Percentiles rank a stretch among this genome's conserved stretches.
phyloP scores from a whole-genome alignment of 495 filamentous ascomycete species.

The Penicillium flavigenum region DNA sequence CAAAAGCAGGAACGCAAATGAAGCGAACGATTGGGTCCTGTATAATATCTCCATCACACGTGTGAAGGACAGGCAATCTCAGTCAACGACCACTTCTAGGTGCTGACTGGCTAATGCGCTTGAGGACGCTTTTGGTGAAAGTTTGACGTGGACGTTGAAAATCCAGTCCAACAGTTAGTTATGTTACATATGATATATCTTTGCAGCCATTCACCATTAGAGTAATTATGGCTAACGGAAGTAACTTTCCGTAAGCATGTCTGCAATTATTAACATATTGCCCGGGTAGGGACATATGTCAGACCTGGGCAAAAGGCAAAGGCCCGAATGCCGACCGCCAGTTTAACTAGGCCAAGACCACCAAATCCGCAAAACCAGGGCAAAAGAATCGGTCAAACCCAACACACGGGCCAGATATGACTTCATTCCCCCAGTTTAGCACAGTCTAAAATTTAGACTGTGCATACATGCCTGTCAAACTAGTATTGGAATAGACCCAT shows the following conservation, averaged over 20 bases:
- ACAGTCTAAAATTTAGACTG: constrained; percentile 4
- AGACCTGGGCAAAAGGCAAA: neutral
- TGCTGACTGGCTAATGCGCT: constrained; percentile 16
- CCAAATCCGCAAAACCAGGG: neutral
- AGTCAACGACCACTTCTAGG: neutral
- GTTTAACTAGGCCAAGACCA: neutral
- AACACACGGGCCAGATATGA: constrained; percentile 4
- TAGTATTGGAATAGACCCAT: neutral
- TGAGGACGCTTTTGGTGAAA: neutral
- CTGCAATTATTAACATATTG: neutral
- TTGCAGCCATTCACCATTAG: neutral
- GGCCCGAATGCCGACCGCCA: constrained; percentile 5
- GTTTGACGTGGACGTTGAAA: constrained; percentile 7
- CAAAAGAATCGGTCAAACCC: constrained; percentile 10
- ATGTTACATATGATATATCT: neutral
- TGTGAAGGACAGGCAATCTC: neutral
- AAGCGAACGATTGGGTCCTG: constrained; percentile 10
- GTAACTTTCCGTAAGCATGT: neutral
- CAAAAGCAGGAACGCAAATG: neutral
- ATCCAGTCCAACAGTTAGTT: neutral
- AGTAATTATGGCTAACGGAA: constrained; percentile 4
- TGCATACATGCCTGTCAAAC: neutral
- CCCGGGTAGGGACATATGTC: neutral
- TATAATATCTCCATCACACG: constrained; percentile 12
- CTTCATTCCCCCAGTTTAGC: constrained; percentile 9